Percentiles rank a stretch among this genome's conserved stretches.
These are phyloP conservation scores for Thalia dealbata DNA, from an alignment of 176 grass and related monocot species.

Conservation along the genomic window DNA sequence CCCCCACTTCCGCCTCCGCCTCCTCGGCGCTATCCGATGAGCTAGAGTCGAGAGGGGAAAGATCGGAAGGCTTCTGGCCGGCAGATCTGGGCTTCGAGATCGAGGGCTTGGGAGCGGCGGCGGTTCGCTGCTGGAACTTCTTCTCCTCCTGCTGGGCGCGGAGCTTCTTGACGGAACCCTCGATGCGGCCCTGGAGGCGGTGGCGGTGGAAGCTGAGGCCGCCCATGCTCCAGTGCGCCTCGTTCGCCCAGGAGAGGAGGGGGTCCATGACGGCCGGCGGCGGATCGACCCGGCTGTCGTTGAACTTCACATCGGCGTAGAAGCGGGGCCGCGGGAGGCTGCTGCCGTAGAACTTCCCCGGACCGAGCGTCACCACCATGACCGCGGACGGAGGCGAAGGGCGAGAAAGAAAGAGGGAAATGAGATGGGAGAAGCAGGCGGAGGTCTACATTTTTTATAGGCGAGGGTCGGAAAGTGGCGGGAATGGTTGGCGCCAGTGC, in stretches of 20 bases:
- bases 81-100: conserved; percentile 25
- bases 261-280: conserved; percentile 51
- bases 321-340: conserved; percentile 54
- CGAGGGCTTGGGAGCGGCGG: conserved; percentile 14
- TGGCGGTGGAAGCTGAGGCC: conserved; percentile 51
- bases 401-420: not conserved
- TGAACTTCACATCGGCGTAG: conserved; percentile 42
- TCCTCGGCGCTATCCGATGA: conserved; percentile 26
- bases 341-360: conserved; percentile 71
- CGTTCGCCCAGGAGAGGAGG: conserved; percentile 54
- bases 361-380: conserved; percentile 67
- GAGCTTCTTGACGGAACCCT: conserved; percentile 73
- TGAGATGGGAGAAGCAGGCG: not conserved
- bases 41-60: conserved; percentile 29
- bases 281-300: conserved; percentile 39
- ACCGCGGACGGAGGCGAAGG: not conserved
- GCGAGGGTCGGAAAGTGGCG: not conserved
- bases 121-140: not conserved
- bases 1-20: conserved; percentile 27
- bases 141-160: conserved; percentile 23
- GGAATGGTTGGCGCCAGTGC: not conserved
- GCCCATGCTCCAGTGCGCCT: conserved; percentile 96
- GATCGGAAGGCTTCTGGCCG: not conserved
- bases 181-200: conserved; percentile 82
- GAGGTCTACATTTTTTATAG: not conserved